These are phyloP conservation scores for Penicillium sp. DNA, from an alignment of 2,329 filamentous ascomycete genomes.

Conservation along the genomic window DNA sequence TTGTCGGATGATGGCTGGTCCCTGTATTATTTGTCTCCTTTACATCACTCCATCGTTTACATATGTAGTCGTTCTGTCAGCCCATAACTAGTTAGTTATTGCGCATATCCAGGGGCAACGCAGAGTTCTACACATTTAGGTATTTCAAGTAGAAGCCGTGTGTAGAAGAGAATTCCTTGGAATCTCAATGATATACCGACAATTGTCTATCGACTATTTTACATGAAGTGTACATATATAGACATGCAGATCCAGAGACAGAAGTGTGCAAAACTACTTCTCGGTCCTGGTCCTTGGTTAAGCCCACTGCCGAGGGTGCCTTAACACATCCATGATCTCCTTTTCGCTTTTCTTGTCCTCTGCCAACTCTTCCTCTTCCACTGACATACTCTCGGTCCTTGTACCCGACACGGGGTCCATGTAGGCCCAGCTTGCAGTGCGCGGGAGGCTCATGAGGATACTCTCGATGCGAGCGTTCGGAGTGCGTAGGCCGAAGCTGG, in stretches of 20 bases:
- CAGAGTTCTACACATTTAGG: no score
- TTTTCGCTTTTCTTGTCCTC: conserved; percentile 56
- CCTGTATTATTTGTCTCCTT: no score
- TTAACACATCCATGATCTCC: conserved; percentile 67
- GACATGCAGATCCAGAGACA: background rate
- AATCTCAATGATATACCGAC: background rate
- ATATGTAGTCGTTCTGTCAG: no score
- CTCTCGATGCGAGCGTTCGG: conserved; percentile 89
- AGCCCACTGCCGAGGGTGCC: conserved; percentile 59
- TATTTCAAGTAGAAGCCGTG: no score
- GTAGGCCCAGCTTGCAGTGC: conserved; percentile 91
- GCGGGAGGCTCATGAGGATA: conserved; percentile 92
- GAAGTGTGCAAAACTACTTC: background rate
- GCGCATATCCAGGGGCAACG: no score
- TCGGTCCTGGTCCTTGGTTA: conserved; percentile 24
- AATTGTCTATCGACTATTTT: background rate
- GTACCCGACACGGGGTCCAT: conserved; percentile 63
- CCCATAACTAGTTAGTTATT: no score
- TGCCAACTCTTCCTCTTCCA: conserved; percentile 30
- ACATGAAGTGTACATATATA: background rate
- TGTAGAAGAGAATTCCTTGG: background rate
- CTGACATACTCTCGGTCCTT: conserved; percentile 47
- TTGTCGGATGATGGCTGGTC: no score
- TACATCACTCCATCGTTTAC: no score
- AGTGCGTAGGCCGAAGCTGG: conserved; percentile 87